Conservation (phyloP, 202 grass and related monocot species). For the Zoysia matrella region DNA sequence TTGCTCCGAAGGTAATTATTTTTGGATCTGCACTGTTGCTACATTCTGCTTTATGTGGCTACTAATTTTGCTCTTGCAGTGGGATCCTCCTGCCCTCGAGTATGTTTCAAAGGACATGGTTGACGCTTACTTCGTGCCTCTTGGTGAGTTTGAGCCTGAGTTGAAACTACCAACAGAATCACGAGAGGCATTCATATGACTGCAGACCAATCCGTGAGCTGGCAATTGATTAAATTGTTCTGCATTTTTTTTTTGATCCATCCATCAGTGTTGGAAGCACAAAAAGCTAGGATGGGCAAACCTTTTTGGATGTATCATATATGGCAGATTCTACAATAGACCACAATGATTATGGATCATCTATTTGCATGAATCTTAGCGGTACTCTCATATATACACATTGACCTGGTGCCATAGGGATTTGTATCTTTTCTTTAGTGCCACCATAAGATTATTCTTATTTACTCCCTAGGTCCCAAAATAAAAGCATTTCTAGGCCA, state of each 20-base stretch:
- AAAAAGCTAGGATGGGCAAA: background rate
- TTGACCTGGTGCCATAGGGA: too few species aligned
- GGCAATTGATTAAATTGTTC: background rate
- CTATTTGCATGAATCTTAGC: too few species aligned
- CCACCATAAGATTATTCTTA: too few species aligned
- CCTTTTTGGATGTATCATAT: background rate
- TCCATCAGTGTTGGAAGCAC: background rate
- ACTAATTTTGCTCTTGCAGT: constrained; percentile 59
- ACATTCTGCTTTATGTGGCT: background rate
- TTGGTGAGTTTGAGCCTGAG: constrained; percentile 77
- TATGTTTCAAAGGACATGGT: constrained; percentile 87
- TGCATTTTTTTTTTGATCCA: constrained; percentile 2
- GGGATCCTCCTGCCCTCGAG: constrained; percentile 88
- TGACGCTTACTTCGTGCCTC: constrained; percentile 75
- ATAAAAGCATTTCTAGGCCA: too few species aligned
- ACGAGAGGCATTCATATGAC: constrained; percentile 82
- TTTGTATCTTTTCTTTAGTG: too few species aligned
- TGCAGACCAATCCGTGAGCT: background rate
- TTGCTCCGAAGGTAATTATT: constrained; percentile 69
- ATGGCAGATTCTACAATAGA: too few species aligned
- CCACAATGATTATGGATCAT: too few species aligned
- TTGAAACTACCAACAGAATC: constrained; percentile 79
- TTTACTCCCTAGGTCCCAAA: too few species aligned
- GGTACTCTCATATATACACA: too few species aligned
- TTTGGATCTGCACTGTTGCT: background rate